Evolutionary conservation across 345 rosid genomes (phyloP), one percentile per base, ranked within the genome.

Genomic region (Syzygium oleosum): DNA sequence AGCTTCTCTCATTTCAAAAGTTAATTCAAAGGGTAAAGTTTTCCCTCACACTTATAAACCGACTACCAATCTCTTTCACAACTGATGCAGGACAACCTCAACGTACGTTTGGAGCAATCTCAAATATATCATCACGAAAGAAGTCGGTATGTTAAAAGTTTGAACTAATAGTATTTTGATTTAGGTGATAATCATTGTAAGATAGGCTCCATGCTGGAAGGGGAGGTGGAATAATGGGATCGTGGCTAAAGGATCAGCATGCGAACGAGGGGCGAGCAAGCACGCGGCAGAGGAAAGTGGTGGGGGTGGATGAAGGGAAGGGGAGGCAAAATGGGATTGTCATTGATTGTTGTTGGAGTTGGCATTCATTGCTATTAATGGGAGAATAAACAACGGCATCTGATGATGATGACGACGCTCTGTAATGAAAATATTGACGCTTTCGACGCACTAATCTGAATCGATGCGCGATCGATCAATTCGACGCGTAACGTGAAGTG

Each of bases 111-210:
- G 46, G 46, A 43, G 10, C 23, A 16, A 65, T 31, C 8, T 65
- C 43, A 11, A 29, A 29, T 0, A 17, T 34, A 2, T 13, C 13
- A 1, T n/a, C 1, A 2, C 1, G 3, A n/a, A n/a, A n/a, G 19
- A 3, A n/a, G 73, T 0, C 0, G 4, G 17, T 52, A 52, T 14
- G 54, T 15, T 5, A 52, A 52, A 25, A 58, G 63, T 9, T 3
- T 63, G 46, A 9, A 17, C 17, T 2, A 11, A 23, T 59, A 51
- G 29, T 58, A 34, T 68, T 38, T 73, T 38, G 27, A 73, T 73
- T 61, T 73, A 38, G 38, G 7, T 43, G 14, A 34, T 73, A 73
- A 73, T 73, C 83, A 38, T 73, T 34, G 49, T 38, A 12, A 21
- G 79, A 68, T 16, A 31, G 78, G 78, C 22, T 31, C 19, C 79